Base-by-base conservation (phyloP, 495 filamentous ascomycete genomes). In the Lasiosphaeris hirsuta region DNA sequence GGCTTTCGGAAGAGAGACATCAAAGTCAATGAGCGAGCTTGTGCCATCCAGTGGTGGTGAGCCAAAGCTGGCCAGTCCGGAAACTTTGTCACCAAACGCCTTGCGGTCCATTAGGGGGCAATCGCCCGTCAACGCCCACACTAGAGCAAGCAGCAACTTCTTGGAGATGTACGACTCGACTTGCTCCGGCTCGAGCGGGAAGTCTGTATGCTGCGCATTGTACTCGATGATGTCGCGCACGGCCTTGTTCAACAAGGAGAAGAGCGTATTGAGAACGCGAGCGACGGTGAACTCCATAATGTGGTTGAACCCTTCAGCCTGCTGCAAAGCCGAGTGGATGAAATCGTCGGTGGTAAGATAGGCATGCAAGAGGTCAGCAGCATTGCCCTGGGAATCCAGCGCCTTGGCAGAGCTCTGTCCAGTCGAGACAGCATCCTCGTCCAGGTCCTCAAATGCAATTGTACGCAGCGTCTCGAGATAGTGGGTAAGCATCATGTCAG, bases 281-380 rank as follows among this genome's bases (percentile, higher is more conserved):
- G 90, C 89, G 42, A 89, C 81, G 0, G 93, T 96, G 66, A 92
- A 97, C 61, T 97, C 90, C 94, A 99, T 99, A 72, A 99, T 97
- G 66, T 99, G 94, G 57, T 87, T 89, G 75, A 86, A 93, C 15
- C 80, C 79, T 60, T 83, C 81, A 13, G 92, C 89, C 66, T 90
- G 79, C 23, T 83, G 76, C 1, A 99, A 78, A n/a, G 88, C 86
- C 45, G 86, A 84, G 40, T 81, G 66, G 42, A 97, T 82, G 58
- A 97, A 89, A 53, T 87, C 79, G 64, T 95, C 89, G 11, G 79
- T 84, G 5, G 82, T 87, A 34, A 97, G 75, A 57, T 88, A 85
- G 33, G 86, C 81, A 61, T 88, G 78, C 17, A 99, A 79, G 40
- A 95, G 74, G 52, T 87, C 84, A 3, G 92, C 90, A 53, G 90